phyloP scores from a whole-genome alignment of 164 flowering plant species.

The Paratinospora sagittata region DNA sequence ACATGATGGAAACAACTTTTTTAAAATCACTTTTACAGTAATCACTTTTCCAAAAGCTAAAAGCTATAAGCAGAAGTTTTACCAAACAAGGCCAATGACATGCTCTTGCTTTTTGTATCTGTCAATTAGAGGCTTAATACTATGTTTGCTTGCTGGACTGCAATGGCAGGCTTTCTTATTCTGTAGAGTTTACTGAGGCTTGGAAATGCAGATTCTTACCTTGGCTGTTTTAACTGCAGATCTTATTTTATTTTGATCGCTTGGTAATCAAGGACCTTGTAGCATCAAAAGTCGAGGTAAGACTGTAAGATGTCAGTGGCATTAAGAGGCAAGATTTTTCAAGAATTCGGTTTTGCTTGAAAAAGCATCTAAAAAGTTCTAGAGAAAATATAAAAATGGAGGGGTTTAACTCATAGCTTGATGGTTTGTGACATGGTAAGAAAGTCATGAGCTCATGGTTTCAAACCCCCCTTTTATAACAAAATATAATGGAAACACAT shows the following conservation, averaged over 20 bases:
- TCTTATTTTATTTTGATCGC: conserved; percentile 42
- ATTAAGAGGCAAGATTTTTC: neutral
- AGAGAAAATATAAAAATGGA: neutral
- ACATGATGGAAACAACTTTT: too few species aligned
- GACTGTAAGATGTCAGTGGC: neutral
- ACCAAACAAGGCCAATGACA: too few species aligned
- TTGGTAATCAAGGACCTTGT: conserved; percentile 39
- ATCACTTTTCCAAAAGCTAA: too few species aligned
- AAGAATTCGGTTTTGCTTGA: neutral
- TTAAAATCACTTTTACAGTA: too few species aligned
- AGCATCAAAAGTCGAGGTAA: conserved; percentile 31
- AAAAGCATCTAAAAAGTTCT: neutral
- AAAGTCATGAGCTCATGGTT: neutral
- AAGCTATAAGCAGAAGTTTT: too few species aligned
- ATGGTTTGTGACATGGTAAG: neutral
- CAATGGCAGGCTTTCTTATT: neutral
- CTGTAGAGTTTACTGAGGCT: neutral
- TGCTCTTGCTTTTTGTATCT: neutral
- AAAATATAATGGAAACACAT: neutral
- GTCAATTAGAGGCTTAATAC: neutral
- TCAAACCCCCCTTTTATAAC: neutral
- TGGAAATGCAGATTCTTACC: neutral
- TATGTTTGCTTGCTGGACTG: neutral
- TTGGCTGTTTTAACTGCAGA: conserved; percentile 31
- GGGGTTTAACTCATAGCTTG: neutral